Base-by-base conservation (phyloP, 805 yeast genomes). In the Candida pseudofarinosa region DNA sequence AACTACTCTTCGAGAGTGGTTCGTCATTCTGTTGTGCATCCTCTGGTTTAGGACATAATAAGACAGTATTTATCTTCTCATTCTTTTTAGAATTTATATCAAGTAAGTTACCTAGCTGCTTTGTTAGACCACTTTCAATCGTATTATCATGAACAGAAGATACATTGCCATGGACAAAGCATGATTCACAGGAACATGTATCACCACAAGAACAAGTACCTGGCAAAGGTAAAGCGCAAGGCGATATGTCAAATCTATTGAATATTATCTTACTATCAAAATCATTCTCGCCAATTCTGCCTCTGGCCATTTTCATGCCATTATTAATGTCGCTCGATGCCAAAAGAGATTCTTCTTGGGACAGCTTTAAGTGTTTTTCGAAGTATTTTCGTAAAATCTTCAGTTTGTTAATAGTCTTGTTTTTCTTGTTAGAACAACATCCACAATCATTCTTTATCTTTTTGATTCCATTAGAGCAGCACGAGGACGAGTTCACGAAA, bases 201-300 rank as follows among this genome's bases (percentile, higher is more conserved):
- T 58, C 63, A 26, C 57, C 62, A 51, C 76, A 70, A 31, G 55
- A 47, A 46, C 76, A 70, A 2, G 67, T 47, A 2, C 69, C 69
- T 0, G 64, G 62, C 7, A 32, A 23, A 23, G 28, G 28, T 12
- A 63, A 50, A 2, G 70, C 58, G 46, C 71, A 67, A 17, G 66
- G 52, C 12, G 67, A 63, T 4, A 63, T 26, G 15, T 38, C 40
- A 14, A 26, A 14, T 8, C 16, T 8, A 14, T 35, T 26, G 26
- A 35, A 26, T 5, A 32, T 7, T 6, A 14, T 15, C 40, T 37
- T 40, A 36, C n/a, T n/a, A 19, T 33, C 35, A 34, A 13, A 10
- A 14, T 28, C 20, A 30, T 37, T 38, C 37, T 44, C 42, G 20
- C 46, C 46, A 39, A 45, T 46, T 33, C 49, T 47, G 16, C 45